A percentile compares a stretch with the other conserved stretches of the same genome.
phyloP scores from a whole-genome alignment of 2,329 filamentous ascomycete genomes.

The Fusarium paranaense region DNA sequence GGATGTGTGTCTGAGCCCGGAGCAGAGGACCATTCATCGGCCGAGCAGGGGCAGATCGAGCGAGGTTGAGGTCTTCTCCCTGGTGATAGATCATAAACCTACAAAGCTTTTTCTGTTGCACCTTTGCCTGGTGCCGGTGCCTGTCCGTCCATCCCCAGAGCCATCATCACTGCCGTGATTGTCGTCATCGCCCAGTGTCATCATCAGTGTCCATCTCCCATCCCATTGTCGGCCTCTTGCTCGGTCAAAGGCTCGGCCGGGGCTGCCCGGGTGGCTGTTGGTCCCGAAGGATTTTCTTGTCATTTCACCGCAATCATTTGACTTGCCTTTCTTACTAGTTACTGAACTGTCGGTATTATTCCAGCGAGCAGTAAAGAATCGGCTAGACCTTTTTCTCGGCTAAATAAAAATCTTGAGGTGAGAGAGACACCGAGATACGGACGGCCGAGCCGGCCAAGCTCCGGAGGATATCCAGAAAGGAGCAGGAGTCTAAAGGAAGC shows the following conservation, averaged over 20 bases:
- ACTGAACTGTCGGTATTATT: not conserved
- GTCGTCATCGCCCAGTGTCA: not conserved
- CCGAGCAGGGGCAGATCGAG: constrained; percentile 1
- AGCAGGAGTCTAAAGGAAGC: constrained; percentile 12
- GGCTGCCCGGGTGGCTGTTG: constrained; percentile 10
- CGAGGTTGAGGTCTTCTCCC: not conserved
- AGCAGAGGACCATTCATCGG: not conserved
- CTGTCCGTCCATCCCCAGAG: not conserved
- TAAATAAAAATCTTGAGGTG: constrained; percentile 40
- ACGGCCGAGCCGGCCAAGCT: constrained; percentile 39
- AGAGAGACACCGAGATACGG: constrained; percentile 38
- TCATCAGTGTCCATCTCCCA: not conserved
- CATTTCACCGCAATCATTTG: constrained; percentile 17
- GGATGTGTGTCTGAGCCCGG: not conserved
- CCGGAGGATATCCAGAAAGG: constrained; percentile 23
- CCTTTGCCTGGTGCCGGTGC: not conserved
- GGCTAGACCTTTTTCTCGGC: constrained; percentile 34
- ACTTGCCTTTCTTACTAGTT: not conserved
- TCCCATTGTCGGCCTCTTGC: not conserved
- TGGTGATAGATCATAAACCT: not conserved
- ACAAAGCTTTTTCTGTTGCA: not conserved
- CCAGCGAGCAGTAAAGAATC: not conserved
- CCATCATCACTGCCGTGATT: constrained; percentile 14
- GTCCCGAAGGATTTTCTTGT: not conserved
- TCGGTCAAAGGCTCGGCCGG: constrained; percentile 16